Conservation (phyloP, 306 rosid genomes). For the Vigna radiata region DNA sequence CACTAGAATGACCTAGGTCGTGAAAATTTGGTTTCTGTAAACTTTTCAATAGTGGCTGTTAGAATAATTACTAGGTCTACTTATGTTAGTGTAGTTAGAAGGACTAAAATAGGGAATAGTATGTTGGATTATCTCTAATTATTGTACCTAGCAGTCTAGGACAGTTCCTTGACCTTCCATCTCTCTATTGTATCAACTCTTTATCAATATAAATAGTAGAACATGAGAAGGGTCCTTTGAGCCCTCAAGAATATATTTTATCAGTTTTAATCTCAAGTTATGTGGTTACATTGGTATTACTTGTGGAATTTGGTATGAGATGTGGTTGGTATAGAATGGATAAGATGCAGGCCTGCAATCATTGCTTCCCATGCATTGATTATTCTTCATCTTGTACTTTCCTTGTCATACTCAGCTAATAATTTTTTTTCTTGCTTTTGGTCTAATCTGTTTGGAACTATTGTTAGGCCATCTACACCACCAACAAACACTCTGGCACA, state of each 20-base stretch:
- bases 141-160: no score
- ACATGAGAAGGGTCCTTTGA: no score
- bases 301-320: constrained; percentile 8
- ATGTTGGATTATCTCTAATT: no score
- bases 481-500: constrained; percentile 47
- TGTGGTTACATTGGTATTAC: constrained; percentile 4
- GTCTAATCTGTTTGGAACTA: constrained; percentile 37
- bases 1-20: constrained; percentile 29
- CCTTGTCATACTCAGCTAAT: constrained; percentile 4
- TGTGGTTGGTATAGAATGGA: constrained; percentile 26
- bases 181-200: no score
- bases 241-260: no score
- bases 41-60: constrained; percentile 1
- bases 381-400: constrained; percentile 30
- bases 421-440: constrained; percentile 40
- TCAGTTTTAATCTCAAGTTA: no score
- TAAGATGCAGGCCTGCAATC: constrained; percentile 30
- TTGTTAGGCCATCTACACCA: constrained; percentile 64
- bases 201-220: no score
- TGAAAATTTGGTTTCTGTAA: constrained; percentile 30
- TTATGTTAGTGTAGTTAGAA: no score
- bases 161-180: no score
- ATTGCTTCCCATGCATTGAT: constrained; percentile 22
- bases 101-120: no score
- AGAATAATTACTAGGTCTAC: no score